phyloP scores from a whole-genome alignment of 768 basidiomycete species.

The Coprinellus micaceus region DNA sequence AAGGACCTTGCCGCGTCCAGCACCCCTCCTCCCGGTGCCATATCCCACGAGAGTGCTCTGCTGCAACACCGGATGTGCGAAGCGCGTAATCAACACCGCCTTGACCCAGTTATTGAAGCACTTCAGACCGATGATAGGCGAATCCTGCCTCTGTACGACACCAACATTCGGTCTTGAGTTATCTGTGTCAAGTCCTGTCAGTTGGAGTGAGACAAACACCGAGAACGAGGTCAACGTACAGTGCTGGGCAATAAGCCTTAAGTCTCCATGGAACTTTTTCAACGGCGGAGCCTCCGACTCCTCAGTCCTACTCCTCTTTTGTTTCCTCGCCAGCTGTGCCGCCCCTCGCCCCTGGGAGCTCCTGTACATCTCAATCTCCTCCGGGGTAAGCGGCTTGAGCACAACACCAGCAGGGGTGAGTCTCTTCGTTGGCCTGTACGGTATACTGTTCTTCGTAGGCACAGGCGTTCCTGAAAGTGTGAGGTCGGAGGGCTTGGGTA shows the following conservation, averaged over 20 bases:
- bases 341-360: constrained; percentile 56
- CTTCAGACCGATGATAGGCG: constrained; percentile 95
- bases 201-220: too few relatives aligned
- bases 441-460: constrained; percentile 17
- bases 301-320: constrained; percentile 41
- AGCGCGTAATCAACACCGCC: constrained; percentile 90
- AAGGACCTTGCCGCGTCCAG: constrained; percentile 69
- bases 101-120: constrained; percentile 99
- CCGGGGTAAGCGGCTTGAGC: constrained; percentile 58
- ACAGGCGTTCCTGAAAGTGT: not conserved
- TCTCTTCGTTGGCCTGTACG: constrained; percentile 64
- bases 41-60: constrained; percentile 27
- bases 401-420: constrained; percentile 59
- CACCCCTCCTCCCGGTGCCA: constrained; percentile 28
- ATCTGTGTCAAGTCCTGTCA: constrained; percentile 57
- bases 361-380: constrained; percentile 59
- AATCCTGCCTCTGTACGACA: constrained; percentile 75
- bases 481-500: not conserved
- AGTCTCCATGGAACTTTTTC: constrained; percentile 64
- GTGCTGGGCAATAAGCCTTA: constrained; percentile 70
- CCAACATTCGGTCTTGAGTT: constrained; percentile 93
- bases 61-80: constrained; percentile 68
- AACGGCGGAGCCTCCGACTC: constrained; percentile 38
- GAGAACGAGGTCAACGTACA: constrained; percentile 38
- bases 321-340: constrained; percentile 44